Percentiles rank a stretch among this genome's conserved stretches.
Evolutionary conservation across 129 eudicot genomes (phyloP).

Genomic region (Centaurea solstitialis): DNA sequence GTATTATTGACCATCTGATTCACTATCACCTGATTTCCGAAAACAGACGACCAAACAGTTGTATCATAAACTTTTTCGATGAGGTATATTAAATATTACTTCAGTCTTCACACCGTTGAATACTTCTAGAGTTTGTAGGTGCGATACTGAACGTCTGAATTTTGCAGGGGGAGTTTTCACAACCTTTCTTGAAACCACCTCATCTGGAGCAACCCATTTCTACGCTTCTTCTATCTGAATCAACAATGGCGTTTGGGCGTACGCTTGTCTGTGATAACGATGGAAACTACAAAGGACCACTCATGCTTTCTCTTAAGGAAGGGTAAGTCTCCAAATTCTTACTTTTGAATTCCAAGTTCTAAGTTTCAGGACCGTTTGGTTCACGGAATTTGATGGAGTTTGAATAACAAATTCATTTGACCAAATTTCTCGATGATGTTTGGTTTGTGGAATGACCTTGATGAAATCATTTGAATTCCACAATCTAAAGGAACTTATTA

Average conservation of each 20-base stretch:
- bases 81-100: slow-evolving; percentile 47
- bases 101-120: neutral
- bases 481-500: too few relatives aligned
- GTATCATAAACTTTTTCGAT: slow-evolving; percentile 90
- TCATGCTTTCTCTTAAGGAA: slow-evolving; percentile 78
- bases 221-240: slow-evolving; percentile 80
- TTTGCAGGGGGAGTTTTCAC: slow-evolving; percentile 85
- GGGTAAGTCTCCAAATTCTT: slow-evolving; percentile 55
- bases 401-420: too few relatives aligned
- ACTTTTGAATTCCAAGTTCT: neutral
- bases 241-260: slow-evolving; percentile 96
- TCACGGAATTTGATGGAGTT: too few relatives aligned
- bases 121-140: neutral
- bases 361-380: neutral
- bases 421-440: too few relatives aligned
- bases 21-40: slow-evolving; percentile 84
- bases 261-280: slow-evolving; percentile 73
- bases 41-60: slow-evolving; percentile 87
- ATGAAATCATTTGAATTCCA: too few relatives aligned
- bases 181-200: slow-evolving; percentile 95
- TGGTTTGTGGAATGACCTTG: too few relatives aligned
- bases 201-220: slow-evolving; percentile 93
- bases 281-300: slow-evolving; percentile 92
- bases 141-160: neutral
- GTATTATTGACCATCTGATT: slow-evolving; percentile 73